Conservation (phyloP, 192 early-diverging fungal species). For the Coemansia aciculifera region DNA sequence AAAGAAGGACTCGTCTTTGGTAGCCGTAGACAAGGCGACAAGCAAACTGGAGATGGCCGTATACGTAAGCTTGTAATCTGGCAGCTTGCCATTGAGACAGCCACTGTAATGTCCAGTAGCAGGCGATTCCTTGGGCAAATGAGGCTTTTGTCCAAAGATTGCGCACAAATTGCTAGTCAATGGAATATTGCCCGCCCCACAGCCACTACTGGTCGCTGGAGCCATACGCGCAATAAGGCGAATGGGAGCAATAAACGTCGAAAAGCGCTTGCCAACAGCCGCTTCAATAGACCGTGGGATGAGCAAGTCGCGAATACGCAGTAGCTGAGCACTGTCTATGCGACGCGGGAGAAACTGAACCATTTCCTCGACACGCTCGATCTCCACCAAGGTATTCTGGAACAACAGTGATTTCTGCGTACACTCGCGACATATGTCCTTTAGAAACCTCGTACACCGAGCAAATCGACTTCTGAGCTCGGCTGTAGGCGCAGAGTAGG, state of each 20-base stretch:
- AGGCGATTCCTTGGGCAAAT: neutral
- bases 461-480: conserved; percentile 16
- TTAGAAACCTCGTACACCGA: neutral
- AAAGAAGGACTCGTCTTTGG: conserved; percentile 42
- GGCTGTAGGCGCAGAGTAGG: conserved; percentile 28
- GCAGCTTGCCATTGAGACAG: conserved; percentile 2
- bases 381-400: conserved; percentile 20
- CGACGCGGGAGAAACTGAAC: conserved; percentile 35
- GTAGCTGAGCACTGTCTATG: conserved; percentile 16
- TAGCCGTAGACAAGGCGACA: conserved; percentile 16
- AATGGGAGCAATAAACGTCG: conserved; percentile 21
- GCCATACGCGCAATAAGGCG: conserved; percentile 8
- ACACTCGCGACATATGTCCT: conserved; percentile 10
- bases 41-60: conserved; percentile 40
- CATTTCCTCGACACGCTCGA: conserved; percentile 37
- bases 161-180: conserved; percentile 40
- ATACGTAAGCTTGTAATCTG: conserved; percentile 30
- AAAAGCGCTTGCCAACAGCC: conserved; percentile 27
- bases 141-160: conserved; percentile 25
- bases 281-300: conserved; percentile 36
- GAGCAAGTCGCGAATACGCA: conserved; percentile 22
- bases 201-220: neutral
- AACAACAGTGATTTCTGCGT: conserved; percentile 29
- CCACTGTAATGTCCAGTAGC: neutral
- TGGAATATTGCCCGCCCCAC: conserved; percentile 20